phyloP scores from a whole-genome alignment of 257 asterid genomes.

The Eustoma russellianum region DNA sequence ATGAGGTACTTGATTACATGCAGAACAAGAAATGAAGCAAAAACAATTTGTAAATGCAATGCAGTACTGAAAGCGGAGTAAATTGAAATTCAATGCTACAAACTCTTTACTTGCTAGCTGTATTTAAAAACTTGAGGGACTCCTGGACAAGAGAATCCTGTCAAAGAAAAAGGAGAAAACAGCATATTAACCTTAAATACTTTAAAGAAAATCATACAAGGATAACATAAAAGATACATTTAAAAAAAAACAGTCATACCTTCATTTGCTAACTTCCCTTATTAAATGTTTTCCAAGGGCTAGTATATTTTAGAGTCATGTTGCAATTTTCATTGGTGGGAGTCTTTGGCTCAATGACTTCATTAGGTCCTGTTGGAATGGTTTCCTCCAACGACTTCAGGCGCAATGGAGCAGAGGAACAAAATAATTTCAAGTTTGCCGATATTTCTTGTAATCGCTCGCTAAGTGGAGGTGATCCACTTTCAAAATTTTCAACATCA shows the following conservation, averaged over 20 bases:
- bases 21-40: too few relatives aligned
- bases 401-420: constrained; percentile 44
- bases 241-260: constrained; percentile 22
- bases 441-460: constrained; percentile 47
- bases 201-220: background rate
- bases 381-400: constrained; percentile 27
- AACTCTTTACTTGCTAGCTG: constrained; percentile 71
- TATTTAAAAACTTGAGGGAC: constrained; percentile 52
- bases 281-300: constrained; percentile 43
- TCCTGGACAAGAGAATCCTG: constrained; percentile 62
- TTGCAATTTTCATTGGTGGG: constrained; percentile 30
- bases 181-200: background rate
- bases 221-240: too few relatives aligned
- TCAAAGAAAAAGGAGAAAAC: constrained; percentile 6
- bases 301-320: constrained; percentile 24
- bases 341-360: constrained; percentile 55
- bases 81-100: background rate
- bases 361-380: constrained; percentile 19
- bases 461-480: constrained; percentile 59
- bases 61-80: background rate
- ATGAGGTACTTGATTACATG: too few relatives aligned
- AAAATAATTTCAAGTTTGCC: constrained; percentile 35
- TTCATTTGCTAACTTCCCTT: constrained; percentile 49
- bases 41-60: too few relatives aligned
- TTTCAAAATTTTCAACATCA: constrained; percentile 11